Evolutionary conservation across 257 asterid genomes (phyloP).

Genomic region (Nicotiana obtusifolia): DNA sequence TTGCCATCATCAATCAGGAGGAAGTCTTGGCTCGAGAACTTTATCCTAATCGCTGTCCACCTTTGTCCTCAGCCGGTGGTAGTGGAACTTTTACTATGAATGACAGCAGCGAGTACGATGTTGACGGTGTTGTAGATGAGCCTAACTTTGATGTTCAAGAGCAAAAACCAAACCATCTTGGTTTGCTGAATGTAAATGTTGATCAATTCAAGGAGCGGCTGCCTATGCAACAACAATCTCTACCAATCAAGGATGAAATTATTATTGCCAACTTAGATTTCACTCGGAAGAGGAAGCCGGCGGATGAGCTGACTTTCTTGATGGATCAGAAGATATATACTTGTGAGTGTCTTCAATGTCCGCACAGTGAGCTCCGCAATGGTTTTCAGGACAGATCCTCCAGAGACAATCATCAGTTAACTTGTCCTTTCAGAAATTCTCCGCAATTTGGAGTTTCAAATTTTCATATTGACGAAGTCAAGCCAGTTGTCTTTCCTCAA

Average conservation of each 20-base stretch:
- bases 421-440: constrained; percentile 3
- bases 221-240: constrained; percentile 24
- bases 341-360: constrained; percentile 17
- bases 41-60: constrained; percentile 40
- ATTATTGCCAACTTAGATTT: constrained; percentile 33
- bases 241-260: constrained; percentile 26
- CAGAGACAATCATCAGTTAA: constrained; percentile 18
- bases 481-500: constrained; percentile 30
- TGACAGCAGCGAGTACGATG: constrained; percentile 50
- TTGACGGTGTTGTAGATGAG: constrained; percentile 35
- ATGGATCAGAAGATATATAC: constrained; percentile 31
- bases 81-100: constrained; percentile 28
- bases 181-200: constrained; percentile 29
- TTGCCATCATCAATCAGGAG: constrained; percentile 50
- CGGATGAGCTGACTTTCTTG: constrained; percentile 20
- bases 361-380: constrained; percentile 3
- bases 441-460: background rate
- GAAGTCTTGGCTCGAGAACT: constrained; percentile 54
- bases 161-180: constrained; percentile 38
- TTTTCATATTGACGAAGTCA: constrained; percentile 5
- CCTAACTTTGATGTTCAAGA: constrained; percentile 39
- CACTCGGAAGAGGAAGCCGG: constrained; percentile 40
- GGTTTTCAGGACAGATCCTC: constrained; percentile 17
- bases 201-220: constrained; percentile 25
- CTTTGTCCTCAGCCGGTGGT: constrained; percentile 27